Evolutionary conservation across 1,284 basidiomycete species (phyloP), one percentile per base, ranked within the genome.

Genomic region (Coniferiporia sulphurascens): DNA sequence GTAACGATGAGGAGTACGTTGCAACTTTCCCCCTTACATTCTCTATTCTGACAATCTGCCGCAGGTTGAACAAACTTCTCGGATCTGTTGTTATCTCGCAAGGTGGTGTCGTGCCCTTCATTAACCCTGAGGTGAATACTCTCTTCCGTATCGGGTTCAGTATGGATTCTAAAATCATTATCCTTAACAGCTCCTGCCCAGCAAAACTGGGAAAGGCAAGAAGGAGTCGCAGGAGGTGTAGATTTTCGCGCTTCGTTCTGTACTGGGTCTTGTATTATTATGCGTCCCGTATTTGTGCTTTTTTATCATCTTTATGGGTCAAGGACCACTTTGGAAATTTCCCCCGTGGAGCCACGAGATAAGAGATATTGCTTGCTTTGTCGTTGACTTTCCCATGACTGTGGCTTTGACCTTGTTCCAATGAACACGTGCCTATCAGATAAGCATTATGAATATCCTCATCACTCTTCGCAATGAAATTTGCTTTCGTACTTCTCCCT

Each of bases 31-130:
- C 13, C 45, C 3, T 35, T 27, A 15, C 7, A 5, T 58, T 43
- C 36, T 53, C 32, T 32, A 10, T 48, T 19, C 36, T 41, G 21
- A 50, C 52, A 49, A 44, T 53, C 48, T 41, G 48, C 43, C n/a
- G 52, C 58, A 77, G 80, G 69, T 72, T 87, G 70, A 84, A 85
- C 75, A 85, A 83, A 71, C 82, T 90, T 49, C 81, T 93, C 62
- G 90, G 89, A 35, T 78, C 84, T 67, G 90, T 93, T 66, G 85
- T 89, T 71, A 93, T 93, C 80, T 91, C 87, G 48, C 89, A 93
- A 73, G 91, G 91, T 78, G 90, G 90, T 85, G 91, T 93, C 65
- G 83, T 94, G 55, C 91, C 91, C 63, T 72, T 73, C 65, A 80
- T 80, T 66, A 75, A 78, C 68, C 74, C 78, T 51, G 77, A 75